Base-by-base conservation (phyloP, 2,329 filamentous ascomycete species). In the Fusarium humuli region DNA sequence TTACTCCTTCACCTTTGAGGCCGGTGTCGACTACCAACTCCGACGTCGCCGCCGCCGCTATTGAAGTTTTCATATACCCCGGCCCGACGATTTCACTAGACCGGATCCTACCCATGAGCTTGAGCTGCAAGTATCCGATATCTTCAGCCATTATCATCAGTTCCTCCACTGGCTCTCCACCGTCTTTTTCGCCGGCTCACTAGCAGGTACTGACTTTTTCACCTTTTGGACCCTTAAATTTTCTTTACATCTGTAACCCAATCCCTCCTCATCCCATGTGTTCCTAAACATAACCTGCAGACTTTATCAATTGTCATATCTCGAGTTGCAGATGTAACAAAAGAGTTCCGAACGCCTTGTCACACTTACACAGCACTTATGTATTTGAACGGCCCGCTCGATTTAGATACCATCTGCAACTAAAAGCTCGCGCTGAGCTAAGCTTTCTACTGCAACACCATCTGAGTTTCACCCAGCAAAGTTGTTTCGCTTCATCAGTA, bases 301-400 rank as follows among this genome's bases (percentile, higher is more conserved):
- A 67, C 50, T 59, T 73, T 70, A 58, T 75, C 52, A 29, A 61
- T 40, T 47, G 53, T 53, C 54, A 57, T 65, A 46, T 59, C 34
- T 64, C 63, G 61, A 65, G 48, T 61, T 63, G 56, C 67, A 67
- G 54, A 52, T 58, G 58, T 59, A 57, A 69, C 42, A 50, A 53
- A 46, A 48, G 54, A 61, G 34, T 50, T 55, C 55, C 59, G 52
- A 67, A 69, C 50, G 57, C 50, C 53, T 64, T 56, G 71, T 73
- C 67, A 69, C 73, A 76, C 73, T 77, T 76, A 76, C 73, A 75
- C 71, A 65, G 60, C 68, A 66, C 70, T 40, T 68, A 37, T 37
- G 18, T 37, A 41, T 18, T 22, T 13, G 56, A 61, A 62, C 58
- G 56, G 53, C 62, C 57, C 65, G 57, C 41, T 53, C 58, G 44